Evolutionary conservation across 78 protist genomes (phyloP).

Genomic region (Protostelium mycophagum): DNA sequence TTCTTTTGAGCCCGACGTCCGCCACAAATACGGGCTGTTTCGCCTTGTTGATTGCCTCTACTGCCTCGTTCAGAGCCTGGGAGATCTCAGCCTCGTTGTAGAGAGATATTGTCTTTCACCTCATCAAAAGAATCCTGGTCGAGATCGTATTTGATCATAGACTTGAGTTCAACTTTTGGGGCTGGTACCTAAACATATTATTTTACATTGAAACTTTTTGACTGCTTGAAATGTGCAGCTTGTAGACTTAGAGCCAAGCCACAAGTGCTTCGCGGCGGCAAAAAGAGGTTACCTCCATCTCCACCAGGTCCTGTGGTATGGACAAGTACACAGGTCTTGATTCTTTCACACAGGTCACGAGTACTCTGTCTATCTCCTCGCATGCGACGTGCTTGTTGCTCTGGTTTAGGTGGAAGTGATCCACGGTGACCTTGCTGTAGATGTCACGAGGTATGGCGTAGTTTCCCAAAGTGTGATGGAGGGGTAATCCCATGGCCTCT

Average conservation of each 20-base stretch:
- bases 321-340: constrained; percentile 1
- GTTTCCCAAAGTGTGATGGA: background rate
- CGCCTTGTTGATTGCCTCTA: background rate
- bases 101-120: no score
- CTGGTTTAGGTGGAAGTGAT: background rate
- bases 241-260: no score
- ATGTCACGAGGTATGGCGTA: background rate
- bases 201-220: no score
- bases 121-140: background rate
- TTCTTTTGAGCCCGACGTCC: background rate
- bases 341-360: background rate
- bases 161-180: background rate
- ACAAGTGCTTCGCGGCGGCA: background rate
- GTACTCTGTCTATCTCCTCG: background rate
- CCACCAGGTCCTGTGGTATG: constrained; percentile 1
- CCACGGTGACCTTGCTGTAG: constrained; percentile 4
- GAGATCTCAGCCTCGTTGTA: no score
- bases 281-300: background rate
- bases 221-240: no score
- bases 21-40: constrained; percentile 2
- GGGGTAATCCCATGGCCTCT: background rate
- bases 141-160: background rate
- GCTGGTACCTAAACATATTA: background rate
- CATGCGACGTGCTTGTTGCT: background rate
- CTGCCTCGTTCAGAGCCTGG: background rate